Evolutionary conservation across 768 basidiomycete species (phyloP).

Genomic region (Tulasnella sp.): DNA sequence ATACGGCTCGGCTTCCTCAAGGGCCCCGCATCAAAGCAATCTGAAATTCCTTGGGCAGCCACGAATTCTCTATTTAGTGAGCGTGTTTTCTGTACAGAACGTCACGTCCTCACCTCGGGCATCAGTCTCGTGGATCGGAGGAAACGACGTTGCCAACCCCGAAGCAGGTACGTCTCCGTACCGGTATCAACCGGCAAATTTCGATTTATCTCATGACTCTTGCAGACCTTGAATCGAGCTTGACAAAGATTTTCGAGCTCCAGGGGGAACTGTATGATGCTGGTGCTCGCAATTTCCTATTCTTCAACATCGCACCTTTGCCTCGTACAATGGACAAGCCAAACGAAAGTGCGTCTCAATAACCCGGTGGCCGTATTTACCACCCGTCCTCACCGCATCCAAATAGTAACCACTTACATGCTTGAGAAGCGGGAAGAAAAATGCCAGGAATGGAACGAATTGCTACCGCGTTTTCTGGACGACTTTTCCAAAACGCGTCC

Average conservation of each 20-base stretch:
- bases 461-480: slow-evolving; percentile 26
- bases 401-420: not conserved
- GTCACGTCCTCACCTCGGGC: not conserved
- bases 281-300: slow-evolving; percentile 43
- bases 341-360: too few relatives aligned
- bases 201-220: not conserved
- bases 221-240: not conserved
- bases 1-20: slow-evolving; percentile 31
- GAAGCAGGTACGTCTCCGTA: not conserved
- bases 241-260: slow-evolving; percentile 26
- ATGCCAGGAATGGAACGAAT: slow-evolving; percentile 34
- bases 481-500: slow-evolving; percentile 32
- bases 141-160: slow-evolving; percentile 38
- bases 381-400: too few relatives aligned
- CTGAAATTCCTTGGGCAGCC: slow-evolving; percentile 33
- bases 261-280: slow-evolving; percentile 39
- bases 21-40: slow-evolving; percentile 25
- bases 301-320: slow-evolving; percentile 44
- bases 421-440: not conserved
- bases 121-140: slow-evolving; percentile 51
- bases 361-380: too few relatives aligned
- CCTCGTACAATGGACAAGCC: not conserved
- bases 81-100: not conserved
- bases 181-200: not conserved
- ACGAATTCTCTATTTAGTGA: slow-evolving; percentile 36